Percentiles rank a stretch among this genome's conserved stretches.
Conservation (phyloP, 2,329 filamentous ascomycete genomes). For the Teratosphaeria nubilosa region DNA sequence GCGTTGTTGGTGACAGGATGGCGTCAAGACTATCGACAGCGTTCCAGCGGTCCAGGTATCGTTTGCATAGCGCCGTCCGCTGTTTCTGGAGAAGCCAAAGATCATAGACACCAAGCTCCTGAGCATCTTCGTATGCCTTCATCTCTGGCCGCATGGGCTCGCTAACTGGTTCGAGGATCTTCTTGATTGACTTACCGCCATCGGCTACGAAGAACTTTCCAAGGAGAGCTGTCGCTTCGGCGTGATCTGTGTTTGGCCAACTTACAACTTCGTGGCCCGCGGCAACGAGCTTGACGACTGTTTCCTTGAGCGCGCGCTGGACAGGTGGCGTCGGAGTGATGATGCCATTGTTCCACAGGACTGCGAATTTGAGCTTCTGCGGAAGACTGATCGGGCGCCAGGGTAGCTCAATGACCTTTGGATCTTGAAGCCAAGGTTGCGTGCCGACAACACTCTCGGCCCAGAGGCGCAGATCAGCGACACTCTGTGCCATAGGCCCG, state of each 20-base stretch:
- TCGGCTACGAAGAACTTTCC: constrained; percentile 40
- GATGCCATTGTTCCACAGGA: constrained; percentile 50
- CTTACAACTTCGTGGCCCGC: constrained; percentile 41
- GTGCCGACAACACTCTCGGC: constrained; percentile 31
- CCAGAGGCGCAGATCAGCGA: constrained; percentile 42
- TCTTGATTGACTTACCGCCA: constrained; percentile 38
- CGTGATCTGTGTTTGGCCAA: constrained; percentile 45
- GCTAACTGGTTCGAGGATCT: constrained; percentile 30
- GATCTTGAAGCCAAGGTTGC: constrained; percentile 44
- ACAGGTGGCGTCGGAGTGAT: constrained; percentile 53
- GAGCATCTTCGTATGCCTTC: constrained; percentile 33
- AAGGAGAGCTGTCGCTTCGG: constrained; percentile 41
- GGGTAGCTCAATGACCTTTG: constrained; percentile 43
- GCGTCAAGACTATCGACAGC: constrained; percentile 32
- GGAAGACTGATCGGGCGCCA: constrained; percentile 38
- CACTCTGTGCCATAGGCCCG: constrained; percentile 49
- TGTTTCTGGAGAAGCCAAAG: constrained; percentile 42
- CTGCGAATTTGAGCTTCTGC: constrained; percentile 49
- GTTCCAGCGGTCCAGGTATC: constrained; percentile 38
- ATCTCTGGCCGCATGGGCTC: constrained; percentile 43
- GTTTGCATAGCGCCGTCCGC: constrained; percentile 31
- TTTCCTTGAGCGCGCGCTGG: constrained; percentile 44
- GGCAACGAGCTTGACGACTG: constrained; percentile 42
- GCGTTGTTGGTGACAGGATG: constrained; percentile 37
- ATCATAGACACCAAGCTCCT: constrained; percentile 32